A percentile compares a stretch with the other conserved stretches of the same genome.
Evolutionary conservation across 805 yeast species (phyloP).

Genomic region (Metschnikowia continentalis): DNA sequence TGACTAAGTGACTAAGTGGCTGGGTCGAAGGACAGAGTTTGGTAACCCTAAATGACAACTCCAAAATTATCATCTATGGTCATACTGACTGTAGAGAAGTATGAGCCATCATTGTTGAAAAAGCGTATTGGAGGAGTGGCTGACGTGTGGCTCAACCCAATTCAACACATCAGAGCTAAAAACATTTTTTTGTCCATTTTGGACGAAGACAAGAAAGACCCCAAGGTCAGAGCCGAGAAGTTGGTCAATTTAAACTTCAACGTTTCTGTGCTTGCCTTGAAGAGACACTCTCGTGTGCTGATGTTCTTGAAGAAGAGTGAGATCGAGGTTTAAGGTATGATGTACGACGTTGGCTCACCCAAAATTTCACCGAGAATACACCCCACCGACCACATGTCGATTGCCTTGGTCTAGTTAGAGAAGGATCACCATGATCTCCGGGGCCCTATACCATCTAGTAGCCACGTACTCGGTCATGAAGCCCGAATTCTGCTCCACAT

Average conservation of each 20-base stretch:
- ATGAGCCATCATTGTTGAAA: too few relatives aligned
- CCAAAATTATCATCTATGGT: too few relatives aligned
- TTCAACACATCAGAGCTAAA: too few relatives aligned
- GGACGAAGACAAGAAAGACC: conserved; percentile 11
- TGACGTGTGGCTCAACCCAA: too few relatives aligned
- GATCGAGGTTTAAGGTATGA: conserved; percentile 21
- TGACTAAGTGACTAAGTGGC: too few relatives aligned
- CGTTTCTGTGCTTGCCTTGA: conserved; percentile 17
- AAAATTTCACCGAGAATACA: conserved; percentile 92
- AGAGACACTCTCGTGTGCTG: conserved; percentile 19
- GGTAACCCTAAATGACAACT: too few relatives aligned
- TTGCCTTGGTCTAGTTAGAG: conserved; percentile 93
- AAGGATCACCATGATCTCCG: conserved; percentile 94
- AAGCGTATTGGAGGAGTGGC: too few relatives aligned
- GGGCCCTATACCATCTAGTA: conserved; percentile 98
- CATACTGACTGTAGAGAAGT: too few relatives aligned
- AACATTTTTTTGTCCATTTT: too few relatives aligned
- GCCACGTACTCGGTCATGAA: conserved; percentile 97
- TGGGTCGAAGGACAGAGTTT: too few relatives aligned
- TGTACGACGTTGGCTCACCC: conserved; percentile 44
- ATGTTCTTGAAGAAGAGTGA: conserved; percentile 16
- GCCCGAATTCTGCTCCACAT: conserved; percentile 84
- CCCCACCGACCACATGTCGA: conserved; percentile 97
- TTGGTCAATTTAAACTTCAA: conserved; percentile 20
- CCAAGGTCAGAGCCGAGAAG: conserved; percentile 16